Evolutionary conservation across 2,329 filamentous ascomycete species (phyloP), one percentile per base, ranked within the genome.

Genomic region (Aspergillus glaucus): DNA sequence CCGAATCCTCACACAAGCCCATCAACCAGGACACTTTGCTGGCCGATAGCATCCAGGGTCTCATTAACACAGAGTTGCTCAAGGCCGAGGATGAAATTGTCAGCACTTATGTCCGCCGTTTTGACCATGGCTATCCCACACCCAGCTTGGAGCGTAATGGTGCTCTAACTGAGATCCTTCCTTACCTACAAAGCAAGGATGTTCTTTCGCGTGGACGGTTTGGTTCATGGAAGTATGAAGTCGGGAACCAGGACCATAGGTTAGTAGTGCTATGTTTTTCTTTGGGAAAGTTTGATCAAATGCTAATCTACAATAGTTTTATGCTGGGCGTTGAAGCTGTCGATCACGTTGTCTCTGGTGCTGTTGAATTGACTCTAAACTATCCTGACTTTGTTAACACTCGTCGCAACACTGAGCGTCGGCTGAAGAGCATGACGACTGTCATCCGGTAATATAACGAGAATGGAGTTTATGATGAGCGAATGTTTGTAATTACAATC

Each of bases 1-100:
- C 93, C 24, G 88, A 98, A 75, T 97, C 92, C 26, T 82, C 81
- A 65, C 82, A 95, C 85, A 98, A 98, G 82, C 88, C 90, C 36
- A 90, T 97, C 28, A 84, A 97, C 71, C 77, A 86, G 62, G 82
- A 84, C 62, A 95, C 86, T 70, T 75, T 98, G 54, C 79, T 98
- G 63, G 82, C 81, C 70, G 90, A 97, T 66, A 92, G 83, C 64
- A 97, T 98, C 69, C 87, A 95, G 75, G 93, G 93, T 65, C 85
- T 97, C 45, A 80, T 98, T 79, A 96, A 96, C 82, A 98, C 93
- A 15, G 87, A 95, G 59, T 94, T 98, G 88, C 85, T 98, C 73
- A 83, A 85, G 73, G 78, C 91, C 46, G 79, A 80, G 46, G 93
- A 97, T 64, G 92, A 96, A 77, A 95, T 98, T 57, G 90, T 98